Base-by-base conservation (phyloP, 2,329 filamentous ascomycete species). In the Ophiostoma tasmaniense region DNA sequence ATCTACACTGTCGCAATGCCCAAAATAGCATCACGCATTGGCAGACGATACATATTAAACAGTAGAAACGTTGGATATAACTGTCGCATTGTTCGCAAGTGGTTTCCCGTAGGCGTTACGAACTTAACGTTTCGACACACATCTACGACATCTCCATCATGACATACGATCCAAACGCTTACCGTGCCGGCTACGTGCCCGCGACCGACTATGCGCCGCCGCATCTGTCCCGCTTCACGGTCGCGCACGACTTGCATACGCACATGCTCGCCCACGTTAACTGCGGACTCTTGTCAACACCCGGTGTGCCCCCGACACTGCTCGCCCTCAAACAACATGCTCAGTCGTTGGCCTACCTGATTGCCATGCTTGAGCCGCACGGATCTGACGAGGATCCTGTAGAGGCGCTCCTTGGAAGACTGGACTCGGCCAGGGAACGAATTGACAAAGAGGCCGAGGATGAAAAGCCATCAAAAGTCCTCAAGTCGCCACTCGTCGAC, bases 311-410 rank as follows among this genome's bases (percentile, higher is more conserved):
- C 3, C 85, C 85, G 1, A 87, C 84, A 0, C 78, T 88, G n/a
- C 76, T 83, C 0, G 79, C 84, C 1, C 79, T 88, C 45, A 88
- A 88, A 75, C 82, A 85, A 73, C 86, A 88, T 71, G 84, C 84
- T 0, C 86, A 87, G 68, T 82, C 83, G n/a, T 80, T 88, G 20
- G 77, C 79, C 42, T 79, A 82, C 17, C 78, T 88, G 65, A 86
- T 88, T 71, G 79, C 79, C 2, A 76, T 78, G 59, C 75, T 87
- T 13, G 79, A 78, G 2, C 78, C 84, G 4, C 7, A 72, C 71
- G 1, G 74, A 35, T 45, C 45, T 11, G 62, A 67, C 8, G 52
- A 61, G 22, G 69, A 68, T 4, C 42, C 67, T 1, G 74, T 64
- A 13, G 67, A 67, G 11, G 70, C 69, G 33, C 39, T 50, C 20